A percentile compares a stretch with the other conserved stretches of the same genome.
Conservation (phyloP, 495 filamentous ascomycete species). For the Ramalina intermedia region DNA sequence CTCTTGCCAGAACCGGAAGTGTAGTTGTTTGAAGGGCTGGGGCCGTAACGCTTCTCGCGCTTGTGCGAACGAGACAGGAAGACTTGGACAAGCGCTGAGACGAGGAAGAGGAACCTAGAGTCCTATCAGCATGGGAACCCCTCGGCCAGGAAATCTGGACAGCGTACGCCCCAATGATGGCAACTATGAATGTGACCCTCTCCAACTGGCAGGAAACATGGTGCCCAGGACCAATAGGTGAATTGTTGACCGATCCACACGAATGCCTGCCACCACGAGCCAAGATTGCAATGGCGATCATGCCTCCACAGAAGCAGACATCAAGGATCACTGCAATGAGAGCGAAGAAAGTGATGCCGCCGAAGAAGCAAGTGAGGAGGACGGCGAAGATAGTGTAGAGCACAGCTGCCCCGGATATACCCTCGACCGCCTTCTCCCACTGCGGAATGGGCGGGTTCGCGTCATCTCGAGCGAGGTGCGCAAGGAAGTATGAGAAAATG, state of each 20-base stretch:
- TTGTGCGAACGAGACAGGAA: conserved; percentile 53
- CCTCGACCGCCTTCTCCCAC: conserved; percentile 64
- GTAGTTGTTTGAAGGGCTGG: conserved; percentile 63
- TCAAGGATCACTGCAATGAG: conserved; percentile 68
- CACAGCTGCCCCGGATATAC: conserved; percentile 58
- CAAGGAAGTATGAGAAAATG: conserved; percentile 62
- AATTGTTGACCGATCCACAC: conserved; percentile 55
- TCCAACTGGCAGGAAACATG: conserved; percentile 50
- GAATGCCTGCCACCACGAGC: conserved; percentile 47
- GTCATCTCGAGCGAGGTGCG: conserved; percentile 42
- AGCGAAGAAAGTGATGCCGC: conserved; percentile 60
- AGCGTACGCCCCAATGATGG: conserved; percentile 64
- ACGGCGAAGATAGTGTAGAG: conserved; percentile 59
- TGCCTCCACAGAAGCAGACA: conserved; percentile 63
- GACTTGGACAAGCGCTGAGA: conserved; percentile 49
- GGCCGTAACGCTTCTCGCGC: conserved; percentile 67
- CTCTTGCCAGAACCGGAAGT: conserved; percentile 46
- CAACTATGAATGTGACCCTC: conserved; percentile 59
- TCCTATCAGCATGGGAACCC: neutral
- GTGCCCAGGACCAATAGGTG: conserved; percentile 37
- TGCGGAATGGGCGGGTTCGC: conserved; percentile 34
- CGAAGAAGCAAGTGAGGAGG: conserved; percentile 63
- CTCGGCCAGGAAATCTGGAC: neutral
- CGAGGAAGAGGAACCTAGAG: conserved; percentile 48
- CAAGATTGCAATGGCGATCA: conserved; percentile 66